Base-by-base conservation (phyloP, 495 filamentous ascomycete species). In the Penicillium nucicola region DNA sequence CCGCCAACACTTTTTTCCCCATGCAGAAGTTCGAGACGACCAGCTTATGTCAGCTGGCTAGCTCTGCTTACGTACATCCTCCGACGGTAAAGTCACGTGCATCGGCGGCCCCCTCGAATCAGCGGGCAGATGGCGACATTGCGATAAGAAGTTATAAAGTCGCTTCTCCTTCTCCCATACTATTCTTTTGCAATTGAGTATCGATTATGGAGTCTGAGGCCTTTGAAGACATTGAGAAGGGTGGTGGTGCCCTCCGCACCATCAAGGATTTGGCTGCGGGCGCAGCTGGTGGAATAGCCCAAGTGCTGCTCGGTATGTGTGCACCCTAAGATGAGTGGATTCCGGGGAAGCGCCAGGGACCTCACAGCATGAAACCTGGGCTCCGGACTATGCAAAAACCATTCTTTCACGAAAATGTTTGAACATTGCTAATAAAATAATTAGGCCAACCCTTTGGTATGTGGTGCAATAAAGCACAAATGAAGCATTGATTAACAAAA, bases 191-290 rank as follows among this genome's bases (percentile, higher is more conserved):
- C 22, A 19, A 17, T 43, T 36, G 23, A 33, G 31, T 50, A 46
- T 39, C 32, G 28, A 50, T 15, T 30, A 71, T 70, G 69, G 69
- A 75, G 57, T 58, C 62, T 45, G 66, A 72, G 53, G 62, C 68
- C 5, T 61, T 74, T 45, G 70, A 74, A 31, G 65, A 68, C 20
- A 40, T 70, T 19, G 52, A 70, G 45, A 62, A 73, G 57, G 67
- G 66, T 20, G 69, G 57, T 10, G 74, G 67, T 19, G 57, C 69
- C 45, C 58, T 75, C 45, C 75, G 76, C 58, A 89, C 90, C n/a
- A 63, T 86, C 58, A 99, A 99, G 75, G 95, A 99, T 69, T 75
- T 97, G 48, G 85, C 90, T 64, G 83, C 93, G 17, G 93, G 93
- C 46, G 93, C 95, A 50, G 87, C 82, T 10, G 93, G 93, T 52